Evolutionary conservation across 2,329 filamentous ascomycete genomes (phyloP), one percentile per base, ranked within the genome.

Genomic region (Trichoderma oligosporum): DNA sequence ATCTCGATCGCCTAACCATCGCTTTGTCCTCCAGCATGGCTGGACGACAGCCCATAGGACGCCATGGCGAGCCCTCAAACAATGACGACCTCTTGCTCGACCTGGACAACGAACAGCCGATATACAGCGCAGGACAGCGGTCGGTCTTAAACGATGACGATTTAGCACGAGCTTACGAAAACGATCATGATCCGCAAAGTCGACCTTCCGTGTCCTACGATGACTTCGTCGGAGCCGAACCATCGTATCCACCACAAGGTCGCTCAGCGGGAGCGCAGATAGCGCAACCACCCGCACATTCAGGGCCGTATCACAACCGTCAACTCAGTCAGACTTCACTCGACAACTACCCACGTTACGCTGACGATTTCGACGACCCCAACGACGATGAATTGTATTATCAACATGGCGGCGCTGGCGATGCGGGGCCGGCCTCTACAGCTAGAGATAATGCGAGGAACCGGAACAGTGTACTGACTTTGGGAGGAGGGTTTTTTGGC

Each of bases 141-240:
- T 87, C 91, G 48, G 83, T 87, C n/a, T 77, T 89, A 60, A 87
- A 87, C 71, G 91, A 96, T 71, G 88, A 95, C 64, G 85, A 92
- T 63, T 78, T 96, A 46, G 76, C 93, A 68, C 82, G 85, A 70
- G 84, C 84, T 63, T 92, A 90, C 74, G 82, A 88, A 67, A 84
- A 87, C 68, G 81, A 89, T 67, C 83, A 89, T 63, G 77, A 81
- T 64, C 76, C 81, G 45, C 82, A 82, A 61, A 65, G 84, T 57
- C 88, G 93, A 64, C 89, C 91, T 52, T 97, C 92, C 24, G 85
- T 93, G 52, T 96, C 91, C 58, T 97, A 97, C 74, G 93, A 97
- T 78, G 88, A 94, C 67, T 97, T 97, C 71, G 87, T 97, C 61
- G 93, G 93, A 62, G 85, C 79, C 48, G 78, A 77, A 60, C 75